Evolutionary conservation across 768 basidiomycete species (phyloP), one percentile per base, ranked within the genome.

Genomic region (Hericium rajendrae): DNA sequence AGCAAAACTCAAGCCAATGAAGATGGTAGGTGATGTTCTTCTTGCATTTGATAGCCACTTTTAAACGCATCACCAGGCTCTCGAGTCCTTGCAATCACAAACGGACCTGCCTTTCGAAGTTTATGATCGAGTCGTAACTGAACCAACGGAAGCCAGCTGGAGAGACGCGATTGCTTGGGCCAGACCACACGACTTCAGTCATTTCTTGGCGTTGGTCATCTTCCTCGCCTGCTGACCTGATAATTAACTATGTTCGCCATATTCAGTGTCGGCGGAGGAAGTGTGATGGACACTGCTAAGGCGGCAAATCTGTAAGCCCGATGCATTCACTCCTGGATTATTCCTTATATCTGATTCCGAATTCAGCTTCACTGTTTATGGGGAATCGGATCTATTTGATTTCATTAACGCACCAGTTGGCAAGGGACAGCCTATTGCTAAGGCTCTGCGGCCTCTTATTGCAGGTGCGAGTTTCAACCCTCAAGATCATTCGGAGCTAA

Each of bases 381-480:
- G 87, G 63, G 91, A 97, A 61, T 82, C 90, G 0, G 91, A 97
- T 66, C 74, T 97, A 10, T 88, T 94, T 74, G 95, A 98, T 69
- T 98, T 95, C 69, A 90, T 97, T 71, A 98, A 97, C 67, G 94
- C 95, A 1, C 95, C 95, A 0, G 77, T 97, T 54, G 95, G 95
- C 46, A 94, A 92, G 71, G 94, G 94, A 4, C 76, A 86, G 40
- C 91, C 94, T 2, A 86, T 98, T 60, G 73, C 79, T 2, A 74
- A 88, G 67, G 73, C 76, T 16, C 75, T 98, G 22, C 74, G 83
- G 8, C 95, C 95, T 13, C 76, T 98, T 50, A 95, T 95, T 59
- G 92, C 92, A 48, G 77, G 93, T 71, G 57, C 59, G 75, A 67
- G 9, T 15, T 6, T 4, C 6, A 41, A 4, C 48, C 48, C n/a